Base-by-base conservation (phyloP, 179 eudicot species). In the Drosera spatulata region DNA sequence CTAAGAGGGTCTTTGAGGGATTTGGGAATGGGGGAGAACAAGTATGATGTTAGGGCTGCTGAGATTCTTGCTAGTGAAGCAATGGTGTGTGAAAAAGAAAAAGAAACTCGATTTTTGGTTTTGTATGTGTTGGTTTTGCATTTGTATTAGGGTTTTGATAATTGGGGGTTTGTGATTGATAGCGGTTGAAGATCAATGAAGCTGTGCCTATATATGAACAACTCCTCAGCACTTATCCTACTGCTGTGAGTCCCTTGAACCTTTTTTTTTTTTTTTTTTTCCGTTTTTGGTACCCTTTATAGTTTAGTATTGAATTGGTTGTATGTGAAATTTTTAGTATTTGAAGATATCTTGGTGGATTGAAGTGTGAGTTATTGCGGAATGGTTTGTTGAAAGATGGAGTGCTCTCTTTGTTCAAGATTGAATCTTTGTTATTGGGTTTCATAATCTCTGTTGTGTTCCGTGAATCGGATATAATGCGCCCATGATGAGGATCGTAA, bases 131-230 rank as follows among this genome's bases (percentile, higher is more conserved):
- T 53, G 9, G 4, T 55, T 55, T 55, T 1, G 5, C 42, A 39
- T 6, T 6, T 55, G 37, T 3, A 38, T 37, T 39, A 13, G 5
- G 7, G 56, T 53, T 53, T 7, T 50, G 4, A 13, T 14, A 1
- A 14, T 39, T 2, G 43, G 49, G 33, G 2, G 53, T 33, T 50
- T 50, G 38, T 49, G 58, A 39, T 61, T 53, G 61, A 45, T 57
- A 94, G 99, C 94, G 72, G 59, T 67, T 85, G 75, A 82, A 90
- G 33, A 81, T 94, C 44, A 61, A 77, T 44, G 99, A 85, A 61
- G 93, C 99, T 15, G 81, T 71, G 41, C 88, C 95, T 0, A 77
- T 87, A 58, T 94, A 85, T 53, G 99, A 94, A 77, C 86, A 86
- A 65, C 99, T 94, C 63, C 61, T 94, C 59, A 64, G 81, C 62